A percentile compares a stretch with the other conserved stretches of the same genome.
Evolutionary conservation across 1,284 basidiomycete species (phyloP).

Genomic region (Ganoderma resinaceum): DNA sequence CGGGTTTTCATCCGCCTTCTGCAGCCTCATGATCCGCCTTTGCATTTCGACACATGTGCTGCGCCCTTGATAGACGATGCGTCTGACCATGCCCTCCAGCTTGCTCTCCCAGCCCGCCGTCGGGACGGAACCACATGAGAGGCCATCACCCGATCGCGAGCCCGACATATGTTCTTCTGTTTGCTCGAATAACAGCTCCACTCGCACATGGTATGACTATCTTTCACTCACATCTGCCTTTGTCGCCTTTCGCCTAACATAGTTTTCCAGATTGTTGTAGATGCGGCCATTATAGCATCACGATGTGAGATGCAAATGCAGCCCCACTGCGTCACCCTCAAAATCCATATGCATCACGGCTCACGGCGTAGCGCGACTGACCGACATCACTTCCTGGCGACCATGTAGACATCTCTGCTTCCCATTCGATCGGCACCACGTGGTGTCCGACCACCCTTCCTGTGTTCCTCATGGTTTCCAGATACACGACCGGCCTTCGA

Average conservation of each 20-base stretch:
- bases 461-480: neutral
- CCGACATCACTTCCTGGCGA: neutral
- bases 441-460: neutral
- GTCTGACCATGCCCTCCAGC: neutral
- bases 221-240: neutral
- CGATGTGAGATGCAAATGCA: neutral
- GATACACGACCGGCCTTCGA: neutral
- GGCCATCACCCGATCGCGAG: neutral
- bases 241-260: neutral
- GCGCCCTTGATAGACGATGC: neutral
- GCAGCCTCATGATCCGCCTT: constrained; percentile 3
- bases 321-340: neutral
- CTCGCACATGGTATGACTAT: neutral
- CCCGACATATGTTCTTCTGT: neutral
- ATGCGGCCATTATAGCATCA: neutral
- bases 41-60: neutral
- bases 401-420: neutral
- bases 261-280: neutral
- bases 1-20: neutral
- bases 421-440: constrained; percentile 3
- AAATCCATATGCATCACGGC: neutral
- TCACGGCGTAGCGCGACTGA: neutral
- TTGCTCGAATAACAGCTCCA: neutral
- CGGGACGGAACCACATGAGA: neutral
- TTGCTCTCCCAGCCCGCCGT: neutral